Evolutionary conservation across 106 monocot species (phyloP).

Genomic region (Dendrobium nobile): DNA sequence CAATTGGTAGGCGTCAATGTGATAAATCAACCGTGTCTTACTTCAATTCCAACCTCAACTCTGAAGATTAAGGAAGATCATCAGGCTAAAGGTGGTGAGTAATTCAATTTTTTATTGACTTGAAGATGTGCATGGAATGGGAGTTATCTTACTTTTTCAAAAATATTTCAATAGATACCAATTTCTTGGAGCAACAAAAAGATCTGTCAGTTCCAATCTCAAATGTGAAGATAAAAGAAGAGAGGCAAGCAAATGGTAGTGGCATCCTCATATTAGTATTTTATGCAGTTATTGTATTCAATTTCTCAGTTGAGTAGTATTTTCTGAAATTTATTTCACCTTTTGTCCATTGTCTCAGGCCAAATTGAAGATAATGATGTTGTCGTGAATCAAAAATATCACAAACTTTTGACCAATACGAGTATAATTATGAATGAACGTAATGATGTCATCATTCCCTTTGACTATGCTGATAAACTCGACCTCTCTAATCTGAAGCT

Average conservation of each 20-base stretch:
- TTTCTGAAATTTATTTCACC: neutral
- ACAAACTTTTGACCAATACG: neutral
- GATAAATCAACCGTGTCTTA: neutral
- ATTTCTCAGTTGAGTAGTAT: neutral
- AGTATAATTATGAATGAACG: neutral
- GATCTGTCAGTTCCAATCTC: neutral
- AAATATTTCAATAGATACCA: neutral
- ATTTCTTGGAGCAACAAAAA: constrained; percentile 3
- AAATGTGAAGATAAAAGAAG: constrained; percentile 1
- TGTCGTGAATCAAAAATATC: too few relatives aligned
- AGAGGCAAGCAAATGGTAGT: neutral
- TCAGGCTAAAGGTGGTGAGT: neutral
- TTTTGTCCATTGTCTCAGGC: neutral
- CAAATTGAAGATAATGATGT: neutral
- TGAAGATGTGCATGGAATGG: neutral
- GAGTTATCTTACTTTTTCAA: neutral
- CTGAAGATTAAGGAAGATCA: neutral
- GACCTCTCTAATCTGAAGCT: neutral
- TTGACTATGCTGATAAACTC: neutral
- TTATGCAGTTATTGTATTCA: too few relatives aligned
- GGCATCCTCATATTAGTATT: neutral
- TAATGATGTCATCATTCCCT: neutral
- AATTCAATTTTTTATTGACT: neutral
- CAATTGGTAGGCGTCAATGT: neutral
- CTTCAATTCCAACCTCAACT: neutral